phyloP scores from a whole-genome alignment of 2,329 filamentous ascomycete genomes.

The Ophiostoma fasciatum region DNA sequence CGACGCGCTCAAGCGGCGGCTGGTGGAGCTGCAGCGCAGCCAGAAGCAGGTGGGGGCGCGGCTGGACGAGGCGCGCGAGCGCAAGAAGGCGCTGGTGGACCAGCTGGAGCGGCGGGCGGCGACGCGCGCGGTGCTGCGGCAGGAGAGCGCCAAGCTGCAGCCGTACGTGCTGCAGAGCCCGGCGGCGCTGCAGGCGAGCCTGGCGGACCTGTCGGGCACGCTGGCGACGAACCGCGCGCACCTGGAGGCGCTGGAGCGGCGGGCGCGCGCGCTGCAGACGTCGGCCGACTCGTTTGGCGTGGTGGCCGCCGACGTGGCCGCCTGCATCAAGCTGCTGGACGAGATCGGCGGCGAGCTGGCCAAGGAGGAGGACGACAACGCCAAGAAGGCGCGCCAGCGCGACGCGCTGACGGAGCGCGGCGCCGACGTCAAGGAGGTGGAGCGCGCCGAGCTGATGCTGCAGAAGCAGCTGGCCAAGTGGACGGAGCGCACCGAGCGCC shows the following conservation, averaged over 20 bases:
- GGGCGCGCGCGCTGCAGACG: constrained; percentile 80
- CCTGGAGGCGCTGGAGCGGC: constrained; percentile 75
- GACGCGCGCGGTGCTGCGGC: constrained; percentile 53
- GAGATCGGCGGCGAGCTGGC: constrained; percentile 72
- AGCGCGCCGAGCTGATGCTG: constrained; percentile 71
- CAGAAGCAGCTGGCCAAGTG: constrained; percentile 74
- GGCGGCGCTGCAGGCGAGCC: constrained; percentile 61
- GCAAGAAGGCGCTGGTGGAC: constrained; percentile 61
- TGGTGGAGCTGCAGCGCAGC: constrained; percentile 65
- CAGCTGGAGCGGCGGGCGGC: constrained; percentile 58
- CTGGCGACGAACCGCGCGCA: constrained; percentile 65
- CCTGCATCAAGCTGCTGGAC: constrained; percentile 77
- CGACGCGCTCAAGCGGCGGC: constrained; percentile 67
- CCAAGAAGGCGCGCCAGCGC: constrained; percentile 63
- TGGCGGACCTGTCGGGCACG: constrained; percentile 69
- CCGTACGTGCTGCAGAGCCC: constrained; percentile 89
- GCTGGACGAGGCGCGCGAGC: constrained; percentile 67
- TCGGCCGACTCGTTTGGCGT: constrained; percentile 80
- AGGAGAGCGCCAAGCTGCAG: constrained; percentile 77
- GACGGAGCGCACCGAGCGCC: constrained; percentile 71
- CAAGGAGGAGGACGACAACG: constrained; percentile 83
- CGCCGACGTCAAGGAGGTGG: constrained; percentile 82
- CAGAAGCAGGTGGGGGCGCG: constrained; percentile 75
- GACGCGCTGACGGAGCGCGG: constrained; percentile 79
- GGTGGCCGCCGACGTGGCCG: constrained; percentile 70